A percentile compares a stretch with the other conserved stretches of the same genome.
Conservation (phyloP, 768 basidiomycete genomes). For the Lentinula raphanica region DNA sequence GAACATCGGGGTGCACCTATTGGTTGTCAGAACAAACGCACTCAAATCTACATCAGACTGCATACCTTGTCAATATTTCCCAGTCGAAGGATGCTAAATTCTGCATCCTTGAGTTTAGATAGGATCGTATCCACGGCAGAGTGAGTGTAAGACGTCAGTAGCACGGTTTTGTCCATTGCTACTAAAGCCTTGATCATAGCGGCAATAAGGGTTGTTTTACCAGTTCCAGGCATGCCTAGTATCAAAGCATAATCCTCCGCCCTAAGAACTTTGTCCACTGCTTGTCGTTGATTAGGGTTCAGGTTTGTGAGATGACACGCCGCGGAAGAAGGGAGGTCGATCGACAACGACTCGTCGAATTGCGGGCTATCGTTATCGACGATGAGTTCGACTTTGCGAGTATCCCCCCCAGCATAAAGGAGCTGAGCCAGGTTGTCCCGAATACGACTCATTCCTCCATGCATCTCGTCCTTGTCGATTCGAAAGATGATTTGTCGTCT, state of each 20-base stretch:
- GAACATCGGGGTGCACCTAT: constrained; percentile 86
- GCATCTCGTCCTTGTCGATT: constrained; percentile 91
- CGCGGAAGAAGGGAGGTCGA: constrained; percentile 18
- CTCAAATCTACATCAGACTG: background rate
- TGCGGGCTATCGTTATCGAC: constrained; percentile 74
- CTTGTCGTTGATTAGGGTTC: constrained; percentile 68
- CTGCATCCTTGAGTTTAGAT: constrained; percentile 63
- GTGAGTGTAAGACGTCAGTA: constrained; percentile 93
- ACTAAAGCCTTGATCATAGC: constrained; percentile 81
- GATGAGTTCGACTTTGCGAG: constrained; percentile 60
- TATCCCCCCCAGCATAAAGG: constrained; percentile 78
- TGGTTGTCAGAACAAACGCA: background rate
- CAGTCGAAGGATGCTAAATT: constrained; percentile 74
- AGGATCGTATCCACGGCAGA: constrained; percentile 98
- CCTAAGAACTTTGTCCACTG: constrained; percentile 66
- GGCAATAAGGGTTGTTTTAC: constrained; percentile 93
- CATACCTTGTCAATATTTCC: constrained; percentile 90
- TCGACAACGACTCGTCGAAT: constrained; percentile 38
- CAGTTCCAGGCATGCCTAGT: constrained; percentile 97
- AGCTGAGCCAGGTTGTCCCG: constrained; percentile 86
- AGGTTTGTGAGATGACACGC: constrained; percentile 35
- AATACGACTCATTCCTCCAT: constrained; percentile 81
- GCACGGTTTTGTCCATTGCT: constrained; percentile 74
- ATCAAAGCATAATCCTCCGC: constrained; percentile 90
- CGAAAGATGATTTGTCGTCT: constrained; percentile 52